These are phyloP conservation scores for Chaetothyriales sp. DNA, from an alignment of 2,329 filamentous ascomycete genomes.

Conservation along the genomic window DNA sequence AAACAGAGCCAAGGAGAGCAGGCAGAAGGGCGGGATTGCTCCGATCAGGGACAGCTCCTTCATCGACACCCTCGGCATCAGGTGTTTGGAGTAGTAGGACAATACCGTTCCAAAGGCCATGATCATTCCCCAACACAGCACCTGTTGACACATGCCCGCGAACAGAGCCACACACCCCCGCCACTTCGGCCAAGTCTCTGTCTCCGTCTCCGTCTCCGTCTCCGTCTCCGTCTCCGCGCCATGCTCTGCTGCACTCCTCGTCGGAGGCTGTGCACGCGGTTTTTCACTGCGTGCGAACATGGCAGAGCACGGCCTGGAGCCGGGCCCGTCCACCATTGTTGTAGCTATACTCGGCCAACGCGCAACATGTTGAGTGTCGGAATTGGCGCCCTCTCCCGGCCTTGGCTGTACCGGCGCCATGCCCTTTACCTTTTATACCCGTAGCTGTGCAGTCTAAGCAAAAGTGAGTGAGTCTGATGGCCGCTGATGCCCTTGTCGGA, in stretches of 20 bases:
- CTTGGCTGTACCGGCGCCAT: not conserved
- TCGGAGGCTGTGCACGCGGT: not conserved
- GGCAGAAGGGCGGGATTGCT: constrained; percentile 2
- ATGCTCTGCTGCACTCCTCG: not conserved
- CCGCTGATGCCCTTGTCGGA: not conserved
- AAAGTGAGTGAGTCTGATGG: not conserved
- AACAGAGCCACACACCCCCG: not conserved
- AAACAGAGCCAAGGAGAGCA: constrained; percentile 1
- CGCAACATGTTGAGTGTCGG: not conserved
- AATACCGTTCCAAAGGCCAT: constrained; percentile 2
- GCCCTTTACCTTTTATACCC: not conserved
- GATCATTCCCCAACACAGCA: constrained; percentile 1
- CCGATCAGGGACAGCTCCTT: not conserved
- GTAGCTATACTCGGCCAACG: not conserved
- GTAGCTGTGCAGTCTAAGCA: not conserved
- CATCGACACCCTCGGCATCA: not conserved
- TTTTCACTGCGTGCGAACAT: not conserved
- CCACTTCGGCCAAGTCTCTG: not conserved
- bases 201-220: not conserved
- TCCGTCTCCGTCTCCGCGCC: not conserved
- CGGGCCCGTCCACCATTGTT: not conserved
- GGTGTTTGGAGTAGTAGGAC: not conserved
- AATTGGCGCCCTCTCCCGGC: not conserved
- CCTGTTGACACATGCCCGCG: constrained; percentile 1
- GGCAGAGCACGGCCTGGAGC: not conserved